Base-by-base conservation (phyloP, 371 early-diverging fungal species). In the Mucor lusitanicus region DNA sequence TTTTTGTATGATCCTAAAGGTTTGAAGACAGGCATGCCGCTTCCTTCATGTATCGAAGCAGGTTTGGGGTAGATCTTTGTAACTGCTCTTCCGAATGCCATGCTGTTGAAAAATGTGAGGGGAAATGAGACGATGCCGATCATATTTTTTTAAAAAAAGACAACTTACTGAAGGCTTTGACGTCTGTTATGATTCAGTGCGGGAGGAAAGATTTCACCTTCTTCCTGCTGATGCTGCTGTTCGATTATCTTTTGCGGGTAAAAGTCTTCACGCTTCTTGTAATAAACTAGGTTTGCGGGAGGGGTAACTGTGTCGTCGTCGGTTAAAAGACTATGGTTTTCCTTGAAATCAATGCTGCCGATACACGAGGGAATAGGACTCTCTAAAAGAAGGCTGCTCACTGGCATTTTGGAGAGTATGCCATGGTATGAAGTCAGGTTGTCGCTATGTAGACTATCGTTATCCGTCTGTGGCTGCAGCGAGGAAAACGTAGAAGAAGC, bases 191-290 rank as follows among this genome's bases (percentile, higher is more conserved):
- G 17, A n/a, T 30, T 55, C 3, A 32, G 15, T 32, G 55, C 55
- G 30, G 55, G 55, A 55, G 55, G 32, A 15, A 6, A 32, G 3
- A 30, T 55, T 4, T 32, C n/a, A n/a, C 32, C 32, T 32, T 55
- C 55, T 32, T 55, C n/a, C 32, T 30, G 27, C n/a, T 55, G 55
- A 6, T 17, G 27, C 2, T 32, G 55, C 6, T 55, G 27, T 12
- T 53, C 55, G 17, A 27, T 55, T n/a, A n/a, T 27, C 30, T 55
- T 55, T n/a, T 55, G 55, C 6, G 55, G 55, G 55, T 55, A 55
- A n/a, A 30, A 55, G n/a, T 55, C 55, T 8, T 55, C 55, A 7
- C 55, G 55, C 6, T 32, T 15, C n/a, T 55, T 55, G 9, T 55
- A 55, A 32, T 32, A 55, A 3, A 55, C 3, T 17, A 55, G 6